Conservation (phyloP, 2,329 filamentous ascomycete species). For the Metarhizium humberi region DNA sequence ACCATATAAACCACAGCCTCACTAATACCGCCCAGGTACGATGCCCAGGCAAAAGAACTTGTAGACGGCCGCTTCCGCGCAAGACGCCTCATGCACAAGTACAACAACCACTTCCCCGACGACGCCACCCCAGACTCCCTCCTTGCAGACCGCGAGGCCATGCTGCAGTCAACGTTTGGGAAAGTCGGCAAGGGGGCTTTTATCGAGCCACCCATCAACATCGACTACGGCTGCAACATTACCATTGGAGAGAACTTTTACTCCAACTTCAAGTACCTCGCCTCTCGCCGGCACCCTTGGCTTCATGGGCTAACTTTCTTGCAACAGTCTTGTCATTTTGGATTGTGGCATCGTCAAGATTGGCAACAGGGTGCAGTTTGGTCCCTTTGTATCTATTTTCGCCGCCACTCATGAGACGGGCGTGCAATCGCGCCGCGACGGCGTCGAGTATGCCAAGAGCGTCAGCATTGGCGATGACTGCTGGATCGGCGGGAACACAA, state of each 20-base stretch:
- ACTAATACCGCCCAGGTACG: slow-evolving; percentile 31
- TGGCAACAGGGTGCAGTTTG: slow-evolving; percentile 62
- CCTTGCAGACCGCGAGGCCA: slow-evolving; percentile 27
- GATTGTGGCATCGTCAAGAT: slow-evolving; percentile 65
- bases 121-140: slow-evolving; percentile 32
- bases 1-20: neutral
- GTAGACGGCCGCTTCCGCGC: slow-evolving; percentile 41
- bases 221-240: slow-evolving; percentile 61
- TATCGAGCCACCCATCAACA: slow-evolving; percentile 51
- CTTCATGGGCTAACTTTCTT: neutral
- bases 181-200: slow-evolving; percentile 40
- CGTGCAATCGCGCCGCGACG: slow-evolving; percentile 35
- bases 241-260: slow-evolving; percentile 54
- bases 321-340: slow-evolving; percentile 47
- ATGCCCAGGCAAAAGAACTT: slow-evolving; percentile 38
- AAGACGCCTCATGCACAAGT: slow-evolving; percentile 45
- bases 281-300: neutral
- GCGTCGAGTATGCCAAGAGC: slow-evolving; percentile 35
- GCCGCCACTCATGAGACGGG: slow-evolving; percentile 65
- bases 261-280: slow-evolving; percentile 35
- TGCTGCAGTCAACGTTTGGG: slow-evolving; percentile 41
- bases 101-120: slow-evolving; percentile 46
- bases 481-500: slow-evolving; percentile 43
- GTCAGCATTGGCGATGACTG: slow-evolving; percentile 43
- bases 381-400: slow-evolving; percentile 62